Conservation (phyloP, 1,284 basidiomycete species). For the Trametes hirsuta region DNA sequence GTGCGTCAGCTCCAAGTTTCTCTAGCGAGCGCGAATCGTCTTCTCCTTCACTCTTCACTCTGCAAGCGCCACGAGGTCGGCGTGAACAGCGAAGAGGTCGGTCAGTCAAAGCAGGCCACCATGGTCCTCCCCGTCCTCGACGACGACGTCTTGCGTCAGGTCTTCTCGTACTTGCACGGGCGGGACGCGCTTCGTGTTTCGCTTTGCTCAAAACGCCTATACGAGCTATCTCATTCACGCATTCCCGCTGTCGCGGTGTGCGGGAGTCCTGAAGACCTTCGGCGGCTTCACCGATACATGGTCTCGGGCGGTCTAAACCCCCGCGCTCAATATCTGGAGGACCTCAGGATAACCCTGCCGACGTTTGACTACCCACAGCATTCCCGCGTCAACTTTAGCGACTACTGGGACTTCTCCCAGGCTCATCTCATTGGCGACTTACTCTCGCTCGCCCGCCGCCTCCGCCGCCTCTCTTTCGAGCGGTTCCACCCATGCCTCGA, state of each 20-base stretch:
- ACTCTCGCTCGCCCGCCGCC: slow-evolving; percentile 1
- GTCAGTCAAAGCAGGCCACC: background rate
- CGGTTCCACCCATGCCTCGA: slow-evolving; percentile 6
- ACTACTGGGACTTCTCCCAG: slow-evolving; percentile 8
- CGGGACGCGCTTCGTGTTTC: slow-evolving; percentile 4
- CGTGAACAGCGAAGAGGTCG: no score
- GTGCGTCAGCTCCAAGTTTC: no score
- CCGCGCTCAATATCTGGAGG: slow-evolving; percentile 2
- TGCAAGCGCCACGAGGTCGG: no score
- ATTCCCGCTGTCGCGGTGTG: background rate
- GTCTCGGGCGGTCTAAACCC: background rate
- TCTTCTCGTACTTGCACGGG: slow-evolving; percentile 3
- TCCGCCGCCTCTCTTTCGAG: slow-evolving; percentile 7
- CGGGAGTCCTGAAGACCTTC: background rate
- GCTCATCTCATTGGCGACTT: slow-evolving; percentile 12
- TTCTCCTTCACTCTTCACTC: no score
- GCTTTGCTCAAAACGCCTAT: background rate
- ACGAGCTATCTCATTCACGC: slow-evolving; percentile 1
- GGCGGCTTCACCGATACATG: background rate
- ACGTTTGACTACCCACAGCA: slow-evolving; percentile 1
- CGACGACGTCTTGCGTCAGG: slow-evolving; percentile 5
- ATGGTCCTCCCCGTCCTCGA: background rate
- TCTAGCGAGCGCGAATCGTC: no score
- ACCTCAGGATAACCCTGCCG: background rate
- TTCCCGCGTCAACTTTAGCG: background rate